Evolutionary conservation across 2,329 filamentous ascomycete species (phyloP).

Genomic region (Colletotrichum chrysophilum): DNA sequence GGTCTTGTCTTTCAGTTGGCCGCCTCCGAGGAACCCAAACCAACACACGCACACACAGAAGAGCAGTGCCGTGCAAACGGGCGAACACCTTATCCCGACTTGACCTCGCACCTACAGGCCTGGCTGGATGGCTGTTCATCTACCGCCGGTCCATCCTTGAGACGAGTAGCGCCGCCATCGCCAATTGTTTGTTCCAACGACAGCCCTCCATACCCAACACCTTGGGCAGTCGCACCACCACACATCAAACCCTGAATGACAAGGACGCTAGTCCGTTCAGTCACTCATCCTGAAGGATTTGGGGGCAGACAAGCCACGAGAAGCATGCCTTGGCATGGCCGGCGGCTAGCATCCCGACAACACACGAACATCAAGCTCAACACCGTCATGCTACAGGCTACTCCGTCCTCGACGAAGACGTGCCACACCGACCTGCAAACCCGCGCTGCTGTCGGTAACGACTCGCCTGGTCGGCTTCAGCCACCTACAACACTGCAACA

Average conservation of each 20-base stretch:
- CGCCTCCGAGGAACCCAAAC: constrained; percentile 7
- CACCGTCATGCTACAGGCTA: neutral
- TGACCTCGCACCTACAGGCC: constrained; percentile 1
- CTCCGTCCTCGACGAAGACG: neutral
- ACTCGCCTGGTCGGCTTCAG: neutral
- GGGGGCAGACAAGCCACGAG: neutral
- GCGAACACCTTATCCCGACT: neutral
- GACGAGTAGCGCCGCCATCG: neutral
- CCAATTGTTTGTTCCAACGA: constrained; percentile 19
- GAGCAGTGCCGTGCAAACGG: neutral
- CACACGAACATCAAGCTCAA: neutral
- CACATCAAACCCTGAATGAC: neutral
- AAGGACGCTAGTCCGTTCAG: neutral
- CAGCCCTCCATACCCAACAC: neutral
- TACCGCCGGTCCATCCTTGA: neutral
- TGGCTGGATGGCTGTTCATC: neutral
- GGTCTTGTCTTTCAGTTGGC: constrained; percentile 9
- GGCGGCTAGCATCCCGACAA: neutral
- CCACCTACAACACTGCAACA: neutral
- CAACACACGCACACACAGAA: neutral
- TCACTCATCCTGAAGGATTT: neutral
- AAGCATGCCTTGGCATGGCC: neutral
- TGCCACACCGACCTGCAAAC: neutral
- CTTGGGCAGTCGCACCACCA: neutral
- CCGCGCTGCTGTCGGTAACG: neutral